Evolutionary conservation across 345 rosid species (phyloP), one percentile per base, ranked within the genome.

Genomic region (Lepidium africanum): DNA sequence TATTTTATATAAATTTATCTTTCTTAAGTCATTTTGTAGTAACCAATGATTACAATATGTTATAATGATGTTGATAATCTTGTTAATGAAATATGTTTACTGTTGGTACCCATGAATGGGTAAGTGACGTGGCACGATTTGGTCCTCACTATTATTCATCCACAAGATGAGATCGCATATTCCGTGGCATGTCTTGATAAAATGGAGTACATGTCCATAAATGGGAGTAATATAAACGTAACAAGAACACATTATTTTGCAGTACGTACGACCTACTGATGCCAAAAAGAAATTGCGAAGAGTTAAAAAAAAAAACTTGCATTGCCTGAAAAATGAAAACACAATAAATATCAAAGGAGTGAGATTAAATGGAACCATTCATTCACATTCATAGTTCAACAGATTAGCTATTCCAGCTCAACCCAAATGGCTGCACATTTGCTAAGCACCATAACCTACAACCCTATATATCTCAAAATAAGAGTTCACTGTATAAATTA

Each of bases 401-500:
- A 74, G 57, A 43, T 59, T 38, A 45, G 58, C 64, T 63, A 35
- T 52, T 39, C 58, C 46, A 36, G 33, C 32, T 45, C 66, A 58
- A 58, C 51, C 59, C 53, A 43, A 9, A 38, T 46, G 70, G 40
- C 60, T 72, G 65, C 66, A 73, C 40, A 65, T 17, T 48, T 64
- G 23, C 15, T 40, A 52, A 58, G 10, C 59, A 39, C 46, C 10
- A 72, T 16, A 10, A 6, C 16, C 23, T 72, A 56, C 3, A 23
- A 12, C 5, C 40, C 55, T 41, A 47, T 14, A n/a, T 25, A 40
- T 9, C 1, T 7, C 17, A 11, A 66, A 21, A 30, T 4, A 30
- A 27, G 8, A 47, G 7, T 67, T 67, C 71, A 10, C 49, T 63
- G 64, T 54, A 32, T 65, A 65, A 65, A 30, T 57, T 30, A 25